Base-by-base conservation (phyloP, 805 yeast species). In the Wickerhamiella domercqiae region DNA sequence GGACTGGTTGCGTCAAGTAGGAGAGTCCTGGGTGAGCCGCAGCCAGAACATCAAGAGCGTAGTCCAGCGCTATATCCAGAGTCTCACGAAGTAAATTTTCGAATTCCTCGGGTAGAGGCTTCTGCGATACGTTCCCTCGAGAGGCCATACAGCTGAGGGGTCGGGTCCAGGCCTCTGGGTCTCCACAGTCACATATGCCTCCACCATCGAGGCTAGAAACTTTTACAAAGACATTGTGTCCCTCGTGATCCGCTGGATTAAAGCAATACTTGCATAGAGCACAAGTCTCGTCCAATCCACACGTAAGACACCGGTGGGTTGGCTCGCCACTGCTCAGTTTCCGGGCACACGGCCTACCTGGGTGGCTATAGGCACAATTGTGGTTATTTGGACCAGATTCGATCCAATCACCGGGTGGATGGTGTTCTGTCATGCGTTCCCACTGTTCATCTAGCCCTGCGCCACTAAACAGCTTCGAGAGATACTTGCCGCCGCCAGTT, bases 101-200 rank as follows among this genome's bases (percentile, higher is more conserved):
- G 6, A 76, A 55, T 9, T 63, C 71, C 1, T 48, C 53, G 0
- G 80, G 73, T 5, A 30, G 21, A 6, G 16, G 21, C 5, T 51
- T 42, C 4, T 46, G 50, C 7, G 7, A 6, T 11, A 33, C 20
- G 5, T 45, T 42, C 9, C 46, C 42, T 29, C 55, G 57, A 34
- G 64, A 52, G 13, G 26, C 13, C 15, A 63, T 62, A 53, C 94
- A 82, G 11, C 60, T 50, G 31, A 73, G 60, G 1, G 64, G 56
- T 13, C 55, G 55, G 3, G 62, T 67, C 84, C 93, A 83, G 0
- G 93, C 93, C 50, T 80, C 93, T 0, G 74, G 71, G 50, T 83
- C 94, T 3, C 94, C 94, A 55, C 94, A 82, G 51, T 82, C 94
- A 54, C 93, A 79, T 15, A 77, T 78, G 0, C 90, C 90, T 28